Conservation (phyloP, 352 stramenopile genomes). For the Globisporangium nodosum region DNA sequence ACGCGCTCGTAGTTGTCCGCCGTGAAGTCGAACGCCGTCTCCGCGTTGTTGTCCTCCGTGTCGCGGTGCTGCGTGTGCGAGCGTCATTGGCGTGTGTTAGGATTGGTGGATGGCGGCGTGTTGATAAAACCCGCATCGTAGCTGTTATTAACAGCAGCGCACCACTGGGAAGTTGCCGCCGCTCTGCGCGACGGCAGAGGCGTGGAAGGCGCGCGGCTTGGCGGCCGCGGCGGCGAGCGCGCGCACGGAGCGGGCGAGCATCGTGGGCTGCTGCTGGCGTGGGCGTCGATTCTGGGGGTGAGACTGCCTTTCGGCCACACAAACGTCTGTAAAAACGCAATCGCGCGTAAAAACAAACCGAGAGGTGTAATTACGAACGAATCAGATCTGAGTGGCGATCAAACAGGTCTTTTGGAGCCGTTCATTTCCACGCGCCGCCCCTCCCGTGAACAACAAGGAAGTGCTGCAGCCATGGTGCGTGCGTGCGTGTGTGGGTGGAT, state of each 20-base stretch:
- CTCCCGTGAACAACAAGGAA: no score
- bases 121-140: no score
- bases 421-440: not conserved
- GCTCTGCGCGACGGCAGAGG: constrained; percentile 33
- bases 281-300: not conserved
- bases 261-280: constrained; percentile 11
- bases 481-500: not conserved
- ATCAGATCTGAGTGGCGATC: no score
- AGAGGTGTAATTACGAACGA: not conserved
- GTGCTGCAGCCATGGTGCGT: constrained; percentile 17
- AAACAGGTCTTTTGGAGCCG: not conserved
- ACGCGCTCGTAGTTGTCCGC: constrained; percentile 97
- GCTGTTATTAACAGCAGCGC: not conserved
- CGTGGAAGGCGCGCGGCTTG: constrained; percentile 39
- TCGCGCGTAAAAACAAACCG: no score
- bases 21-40: constrained; percentile 97
- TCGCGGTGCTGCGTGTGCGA: constrained; percentile 87
- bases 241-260: constrained; percentile 61
- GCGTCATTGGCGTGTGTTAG: no score
- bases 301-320: constrained; percentile 5
- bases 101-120: no score
- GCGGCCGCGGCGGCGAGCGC: constrained; percentile 24
- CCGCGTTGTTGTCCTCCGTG: constrained; percentile 94
- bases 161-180: constrained; percentile 25
- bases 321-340: not conserved